These are phyloP conservation scores for Tubosaeta brunneosetosa DNA, from an alignment of 768 basidiomycete species.

Conservation along the genomic window DNA sequence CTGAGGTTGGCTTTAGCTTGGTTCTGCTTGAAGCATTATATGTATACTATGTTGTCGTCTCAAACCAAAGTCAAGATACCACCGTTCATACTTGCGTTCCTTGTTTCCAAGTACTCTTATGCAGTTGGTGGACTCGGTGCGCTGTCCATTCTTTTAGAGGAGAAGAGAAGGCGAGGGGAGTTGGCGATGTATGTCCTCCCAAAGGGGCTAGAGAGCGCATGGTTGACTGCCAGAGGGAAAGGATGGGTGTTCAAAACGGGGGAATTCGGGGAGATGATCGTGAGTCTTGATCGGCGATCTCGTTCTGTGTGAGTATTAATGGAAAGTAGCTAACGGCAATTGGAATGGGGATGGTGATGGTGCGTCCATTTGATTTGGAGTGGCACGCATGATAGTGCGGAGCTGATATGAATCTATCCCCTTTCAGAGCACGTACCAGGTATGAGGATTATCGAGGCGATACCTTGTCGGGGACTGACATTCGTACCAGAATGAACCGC, in stretches of 20 bases:
- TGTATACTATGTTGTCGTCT: conserved; percentile 46
- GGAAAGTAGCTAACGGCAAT: conserved; percentile 51
- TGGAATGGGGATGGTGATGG: conserved; percentile 93
- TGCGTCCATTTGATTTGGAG: conserved; percentile 26
- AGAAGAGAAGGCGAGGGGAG: conserved; percentile 81
- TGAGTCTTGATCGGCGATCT: conserved; percentile 32
- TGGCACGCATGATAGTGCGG: neutral
- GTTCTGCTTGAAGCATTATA: conserved; percentile 63
- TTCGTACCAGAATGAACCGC: conserved; percentile 53
- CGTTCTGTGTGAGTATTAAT: conserved; percentile 6
- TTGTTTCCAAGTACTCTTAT: conserved; percentile 68
- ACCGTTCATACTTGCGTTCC: conserved; percentile 44
- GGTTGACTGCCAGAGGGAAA: conserved; percentile 72
- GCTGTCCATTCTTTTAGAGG: conserved; percentile 80
- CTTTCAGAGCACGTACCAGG: conserved; percentile 73
- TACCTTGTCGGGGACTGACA: conserved; percentile 1
- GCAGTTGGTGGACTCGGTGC: conserved; percentile 73
- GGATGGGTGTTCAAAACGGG: conserved; percentile 72
- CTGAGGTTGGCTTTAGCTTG: conserved; percentile 36
- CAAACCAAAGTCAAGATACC: conserved; percentile 37
- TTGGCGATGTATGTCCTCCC: conserved; percentile 91
- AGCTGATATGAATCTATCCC: conserved; percentile 6
- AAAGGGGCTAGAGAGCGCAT: conserved; percentile 86
- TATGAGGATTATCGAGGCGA: conserved; percentile 11
- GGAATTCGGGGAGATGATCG: conserved; percentile 61